A percentile compares a stretch with the other conserved stretches of the same genome.
These are phyloP conservation scores for Psophocarpus tetragonolobus DNA, from an alignment of 306 rosid species.

Conservation along the genomic window DNA sequence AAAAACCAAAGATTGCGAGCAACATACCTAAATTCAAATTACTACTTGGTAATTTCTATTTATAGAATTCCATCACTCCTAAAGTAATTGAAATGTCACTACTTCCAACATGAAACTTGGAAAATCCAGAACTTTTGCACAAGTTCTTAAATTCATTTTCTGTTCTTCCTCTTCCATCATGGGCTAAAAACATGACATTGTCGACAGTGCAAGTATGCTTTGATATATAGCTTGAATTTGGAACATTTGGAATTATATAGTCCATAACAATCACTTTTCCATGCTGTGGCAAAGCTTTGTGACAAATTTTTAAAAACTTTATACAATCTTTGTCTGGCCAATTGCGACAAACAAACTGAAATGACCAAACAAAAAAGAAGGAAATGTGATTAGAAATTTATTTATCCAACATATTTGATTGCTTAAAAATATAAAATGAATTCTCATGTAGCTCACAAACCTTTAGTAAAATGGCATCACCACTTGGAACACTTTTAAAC, in stretches of 20 bases:
- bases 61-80: constrained; percentile 20
- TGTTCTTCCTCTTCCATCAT: constrained; percentile 11
- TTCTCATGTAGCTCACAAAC: neutral
- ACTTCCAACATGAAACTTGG: neutral
- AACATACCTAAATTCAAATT: neutral
- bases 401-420: neutral
- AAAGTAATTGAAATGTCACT: neutral
- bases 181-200: neutral
- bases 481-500: neutral
- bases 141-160: neutral
- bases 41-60: neutral
- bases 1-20: no score
- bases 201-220: neutral
- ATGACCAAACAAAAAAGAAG: neutral
- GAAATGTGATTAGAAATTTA: neutral
- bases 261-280: constrained; percentile 23
- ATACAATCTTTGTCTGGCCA: constrained; percentile 21
- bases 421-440: neutral
- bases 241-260: neutral
- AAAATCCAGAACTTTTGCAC: constrained; percentile 6
- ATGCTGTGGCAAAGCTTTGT: neutral
- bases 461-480: constrained; percentile 16
- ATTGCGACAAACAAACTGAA: neutral
- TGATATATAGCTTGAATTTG: neutral
- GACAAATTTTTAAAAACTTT: constrained; percentile 3